Conservation (phyloP, 2,329 filamentous ascomycete genomes). For the Chaetothyriales sp. region DNA sequence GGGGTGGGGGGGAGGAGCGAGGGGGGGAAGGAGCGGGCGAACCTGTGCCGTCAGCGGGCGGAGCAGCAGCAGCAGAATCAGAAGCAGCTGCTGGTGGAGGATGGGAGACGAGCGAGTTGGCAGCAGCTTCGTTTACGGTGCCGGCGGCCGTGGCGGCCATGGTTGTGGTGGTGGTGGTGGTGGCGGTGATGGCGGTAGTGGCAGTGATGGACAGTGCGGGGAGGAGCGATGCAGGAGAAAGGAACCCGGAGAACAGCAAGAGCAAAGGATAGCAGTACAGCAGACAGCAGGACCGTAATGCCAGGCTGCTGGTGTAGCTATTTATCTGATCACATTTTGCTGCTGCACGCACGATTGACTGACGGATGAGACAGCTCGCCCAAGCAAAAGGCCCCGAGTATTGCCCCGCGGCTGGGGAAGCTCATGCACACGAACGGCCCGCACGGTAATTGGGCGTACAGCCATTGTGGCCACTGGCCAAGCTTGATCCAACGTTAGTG, state of each 20-base stretch:
- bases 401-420: not conserved
- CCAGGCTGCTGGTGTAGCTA: not conserved
- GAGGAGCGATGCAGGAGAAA: not conserved
- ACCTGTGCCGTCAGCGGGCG: slow-evolving; percentile 19
- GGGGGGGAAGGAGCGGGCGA: not conserved
- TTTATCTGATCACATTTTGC: not conserved
- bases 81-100: slow-evolving; percentile 9
- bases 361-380: not conserved
- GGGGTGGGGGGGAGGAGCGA: not conserved
- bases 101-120: slow-evolving; percentile 20
- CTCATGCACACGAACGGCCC: not conserved
- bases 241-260: not conserved
- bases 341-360: not conserved
- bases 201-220: not conserved
- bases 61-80: slow-evolving; percentile 10
- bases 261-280: not conserved
- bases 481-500: too few relatives aligned
- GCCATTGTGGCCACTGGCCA: too few relatives aligned
- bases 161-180: too few relatives aligned
- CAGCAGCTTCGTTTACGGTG: slow-evolving; percentile 19
- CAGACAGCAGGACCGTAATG: not conserved
- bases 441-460: too few relatives aligned
- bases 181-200: not conserved
- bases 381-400: not conserved
- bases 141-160: slow-evolving; percentile 8